phyloP scores from a whole-genome alignment of 768 basidiomycete species.

The Hydnomerulius pinastri region DNA sequence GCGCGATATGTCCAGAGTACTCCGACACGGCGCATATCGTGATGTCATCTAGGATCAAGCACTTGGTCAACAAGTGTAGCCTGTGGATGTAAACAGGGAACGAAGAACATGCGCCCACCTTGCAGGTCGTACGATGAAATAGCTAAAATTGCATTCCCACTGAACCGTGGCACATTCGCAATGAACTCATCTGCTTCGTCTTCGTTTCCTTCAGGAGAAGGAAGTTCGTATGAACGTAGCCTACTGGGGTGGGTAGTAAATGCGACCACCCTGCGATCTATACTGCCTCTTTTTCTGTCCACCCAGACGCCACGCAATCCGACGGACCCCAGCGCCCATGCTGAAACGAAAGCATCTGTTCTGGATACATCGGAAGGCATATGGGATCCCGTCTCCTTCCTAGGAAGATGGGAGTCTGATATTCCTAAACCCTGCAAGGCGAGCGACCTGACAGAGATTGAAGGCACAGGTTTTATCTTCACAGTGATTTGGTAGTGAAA shows the following conservation, averaged over 20 bases:
- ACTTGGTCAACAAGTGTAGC: neutral
- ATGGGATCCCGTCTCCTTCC: neutral
- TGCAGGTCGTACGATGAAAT: constrained; percentile 31
- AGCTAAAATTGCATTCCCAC: constrained; percentile 14
- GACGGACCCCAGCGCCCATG: constrained; percentile 18
- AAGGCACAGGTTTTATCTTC: constrained; percentile 23
- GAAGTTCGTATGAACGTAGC: neutral
- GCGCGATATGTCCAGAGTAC: constrained; percentile 42
- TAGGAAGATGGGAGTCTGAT: neutral
- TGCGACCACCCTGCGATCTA: constrained; percentile 21
- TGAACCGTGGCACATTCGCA: constrained; percentile 3
- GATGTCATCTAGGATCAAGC: constrained; percentile 40
- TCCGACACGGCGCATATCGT: constrained; percentile 49
- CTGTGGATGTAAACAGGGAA: too few relatives aligned
- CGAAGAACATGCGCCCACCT: constrained; percentile 18
- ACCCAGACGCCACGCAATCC: constrained; percentile 29
- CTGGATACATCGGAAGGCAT: too few relatives aligned
- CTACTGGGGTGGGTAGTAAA: constrained; percentile 19
- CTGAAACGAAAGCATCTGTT: constrained; percentile 11
- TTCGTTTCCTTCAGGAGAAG: neutral
- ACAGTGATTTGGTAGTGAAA: constrained; percentile 48
- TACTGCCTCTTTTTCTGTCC: constrained; percentile 16
- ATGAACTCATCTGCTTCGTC: neutral
- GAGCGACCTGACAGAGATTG: constrained; percentile 43
- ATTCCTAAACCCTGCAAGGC: constrained; percentile 14